Conservation (phyloP, 1,284 basidiomycete genomes). For the Meripilus lineatus region DNA sequence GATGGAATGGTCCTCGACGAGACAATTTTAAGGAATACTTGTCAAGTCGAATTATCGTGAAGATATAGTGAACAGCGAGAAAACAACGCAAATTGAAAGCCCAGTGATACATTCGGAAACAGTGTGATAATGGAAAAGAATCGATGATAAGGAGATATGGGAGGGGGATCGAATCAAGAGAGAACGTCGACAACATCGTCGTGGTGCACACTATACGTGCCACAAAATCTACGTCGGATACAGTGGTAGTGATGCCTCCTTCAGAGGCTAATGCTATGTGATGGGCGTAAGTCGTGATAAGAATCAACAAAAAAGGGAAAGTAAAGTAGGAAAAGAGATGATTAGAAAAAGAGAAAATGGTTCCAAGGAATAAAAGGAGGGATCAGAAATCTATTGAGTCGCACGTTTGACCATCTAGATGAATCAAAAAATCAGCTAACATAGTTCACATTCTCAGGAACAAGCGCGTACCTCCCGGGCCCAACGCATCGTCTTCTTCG, state of each 20-base stretch:
- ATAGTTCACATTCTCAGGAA: not conserved
- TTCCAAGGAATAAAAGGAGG: not conserved
- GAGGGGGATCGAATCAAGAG: not conserved
- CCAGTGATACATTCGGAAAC: slow-evolving; percentile 1
- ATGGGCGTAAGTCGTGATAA: slow-evolving; percentile 9
- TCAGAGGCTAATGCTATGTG: slow-evolving; percentile 13
- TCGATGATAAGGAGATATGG: not conserved
- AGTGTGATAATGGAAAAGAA: not conserved
- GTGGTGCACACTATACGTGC: not conserved
- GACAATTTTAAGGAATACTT: not conserved
- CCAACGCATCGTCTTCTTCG: slow-evolving; percentile 79
- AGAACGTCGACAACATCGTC: not conserved
- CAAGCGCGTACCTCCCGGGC: slow-evolving; percentile 64
- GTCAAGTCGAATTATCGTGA: not conserved
- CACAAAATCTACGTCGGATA: slow-evolving; percentile 10
- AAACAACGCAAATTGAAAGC: not conserved
- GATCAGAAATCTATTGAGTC: slow-evolving; percentile 17
- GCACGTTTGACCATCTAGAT: slow-evolving; percentile 24
- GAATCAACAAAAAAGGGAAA: slow-evolving; percentile 5
- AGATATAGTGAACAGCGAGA: not conserved
- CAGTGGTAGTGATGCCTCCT: slow-evolving; percentile 14
- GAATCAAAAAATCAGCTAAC: slow-evolving; percentile 7
- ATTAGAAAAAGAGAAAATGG: slow-evolving; percentile 3
- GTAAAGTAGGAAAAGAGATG: slow-evolving; percentile 1
- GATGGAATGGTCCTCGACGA: not conserved